Base-by-base conservation (phyloP, 2,329 filamentous ascomycete genomes). In the Aspergillus hiratsukae region DNA sequence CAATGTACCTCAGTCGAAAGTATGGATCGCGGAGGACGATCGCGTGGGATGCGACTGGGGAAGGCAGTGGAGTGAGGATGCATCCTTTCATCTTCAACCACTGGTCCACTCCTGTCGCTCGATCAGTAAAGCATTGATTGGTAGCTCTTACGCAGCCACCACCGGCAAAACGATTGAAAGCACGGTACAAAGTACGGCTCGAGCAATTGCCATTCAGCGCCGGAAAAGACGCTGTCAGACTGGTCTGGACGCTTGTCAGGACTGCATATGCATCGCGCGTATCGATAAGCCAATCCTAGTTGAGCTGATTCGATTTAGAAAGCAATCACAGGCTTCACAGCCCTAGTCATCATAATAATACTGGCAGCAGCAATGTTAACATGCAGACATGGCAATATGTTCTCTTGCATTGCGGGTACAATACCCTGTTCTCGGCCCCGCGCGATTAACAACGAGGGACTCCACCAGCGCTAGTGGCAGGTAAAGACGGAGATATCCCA, bases 391-490 rank as follows among this genome's bases (percentile, higher is more conserved):
- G 31, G 10, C 40, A 19, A 21, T 41, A 14, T 11, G 21, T 46
- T 3, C 4, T 23, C 2, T 11, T 27, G 23, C 23, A 23, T 23
- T 23, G 43, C 27, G 43, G 43, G 6, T 37, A 37, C 14, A 17
- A 17, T 46, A 46, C 27, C 21, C 21, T 7, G 6, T 21, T 21
- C 21, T 54, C 51, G 53, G 61, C 56, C 60, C 61, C 59, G 60
- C 58, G 57, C 48, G 54, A 56, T 49, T 50, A 52, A 58, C 55
- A 56, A 57, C 41, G 59, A 58, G 48, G 40, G 21, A 46, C 43
- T 55, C 62, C 62, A 64, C 62, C 31, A 37, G 31, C 28, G 40
- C 57, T 61, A 58, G 58, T 55, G 56, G 52, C 41, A 55, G 56
- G 58, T 58, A 35, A 50, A 50, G 49, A 50, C 40, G 25, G 28